phyloP scores from a whole-genome alignment of 1,139 yeast genomes.

The Meyerozyma elateridarum region DNA sequence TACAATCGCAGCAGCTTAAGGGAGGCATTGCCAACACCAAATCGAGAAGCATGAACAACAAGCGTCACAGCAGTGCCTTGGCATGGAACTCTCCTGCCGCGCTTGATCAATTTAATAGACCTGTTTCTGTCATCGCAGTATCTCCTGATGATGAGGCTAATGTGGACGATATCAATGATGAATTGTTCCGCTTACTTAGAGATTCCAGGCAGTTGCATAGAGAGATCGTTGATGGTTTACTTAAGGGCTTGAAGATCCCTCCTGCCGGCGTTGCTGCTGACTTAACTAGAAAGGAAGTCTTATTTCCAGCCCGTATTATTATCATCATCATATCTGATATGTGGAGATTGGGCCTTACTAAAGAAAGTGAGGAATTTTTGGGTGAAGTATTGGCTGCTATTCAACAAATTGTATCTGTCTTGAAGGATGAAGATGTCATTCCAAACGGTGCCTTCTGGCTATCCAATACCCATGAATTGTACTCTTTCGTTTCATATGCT shows the following conservation, averaged over 20 bases:
- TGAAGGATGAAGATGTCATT: slow-evolving; percentile 82
- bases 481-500: slow-evolving; percentile 91
- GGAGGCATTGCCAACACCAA: slow-evolving; percentile 23
- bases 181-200: slow-evolving; percentile 65
- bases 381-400: slow-evolving; percentile 88
- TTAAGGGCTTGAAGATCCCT: slow-evolving; percentile 87
- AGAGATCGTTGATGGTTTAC: slow-evolving; percentile 83
- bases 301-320: slow-evolving; percentile 94
- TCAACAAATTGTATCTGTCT: slow-evolving; percentile 66
- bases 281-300: slow-evolving; percentile 82
- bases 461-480: slow-evolving; percentile 91
- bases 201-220: slow-evolving; percentile 75
- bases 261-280: slow-evolving; percentile 79
- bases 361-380: slow-evolving; percentile 85
- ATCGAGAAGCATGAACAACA: slow-evolving; percentile 24
- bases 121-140: slow-evolving; percentile 58
- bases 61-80: slow-evolving; percentile 42
- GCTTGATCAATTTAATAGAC: slow-evolving; percentile 39
- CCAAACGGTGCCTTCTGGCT: slow-evolving; percentile 98
- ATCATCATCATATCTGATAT: slow-evolving; percentile 90
- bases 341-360: slow-evolving; percentile 97
- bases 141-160: slow-evolving; percentile 53
- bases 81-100: slow-evolving; percentile 32
- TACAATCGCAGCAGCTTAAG: slow-evolving; percentile 35
- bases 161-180: slow-evolving; percentile 68